phyloP scores from a whole-genome alignment of 257 asterid species.

The Plantago major region DNA sequence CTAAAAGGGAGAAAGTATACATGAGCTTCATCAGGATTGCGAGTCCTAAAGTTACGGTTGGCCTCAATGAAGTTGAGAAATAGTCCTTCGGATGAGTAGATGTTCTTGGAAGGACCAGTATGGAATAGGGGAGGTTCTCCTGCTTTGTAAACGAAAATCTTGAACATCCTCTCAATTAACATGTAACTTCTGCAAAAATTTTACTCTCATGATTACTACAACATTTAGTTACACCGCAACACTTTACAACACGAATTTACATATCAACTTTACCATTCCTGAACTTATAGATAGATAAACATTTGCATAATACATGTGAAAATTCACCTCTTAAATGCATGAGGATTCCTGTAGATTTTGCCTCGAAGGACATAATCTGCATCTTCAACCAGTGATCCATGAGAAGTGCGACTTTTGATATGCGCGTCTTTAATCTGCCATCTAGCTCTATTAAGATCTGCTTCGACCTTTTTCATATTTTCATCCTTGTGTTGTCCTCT shows the following conservation, averaged over 20 bases:
- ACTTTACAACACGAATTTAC: too few species aligned
- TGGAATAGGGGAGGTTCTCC: constrained; percentile 72
- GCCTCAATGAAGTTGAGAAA: constrained; percentile 44
- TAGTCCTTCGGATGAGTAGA: constrained; percentile 61
- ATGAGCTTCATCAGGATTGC: constrained; percentile 53
- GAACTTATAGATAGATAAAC: too few species aligned
- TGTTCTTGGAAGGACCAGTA: constrained; percentile 45
- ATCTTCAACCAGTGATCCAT: constrained; percentile 17
- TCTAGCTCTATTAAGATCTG: constrained; percentile 44
- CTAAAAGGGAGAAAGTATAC: constrained; percentile 64
- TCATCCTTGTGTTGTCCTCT: too few species aligned
- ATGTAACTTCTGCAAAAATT: constrained; percentile 52
- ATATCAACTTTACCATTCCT: too few species aligned
- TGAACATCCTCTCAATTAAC: constrained; percentile 53
- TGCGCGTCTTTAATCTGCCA: constrained; percentile 38
- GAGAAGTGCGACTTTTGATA: constrained; percentile 22
- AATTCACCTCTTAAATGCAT: constrained; percentile 52
- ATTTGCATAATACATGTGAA: too few species aligned
- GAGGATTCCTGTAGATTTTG: constrained; percentile 42
- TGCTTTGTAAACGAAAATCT: constrained; percentile 52
- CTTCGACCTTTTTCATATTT: too few species aligned
- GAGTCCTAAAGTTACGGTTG: constrained; percentile 26
- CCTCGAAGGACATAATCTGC: constrained; percentile 44
- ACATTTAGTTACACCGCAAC: too few species aligned
- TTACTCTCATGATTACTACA: too few species aligned